Base-by-base conservation (phyloP, 148 eudicot species). In the Bassia scoparia region DNA sequence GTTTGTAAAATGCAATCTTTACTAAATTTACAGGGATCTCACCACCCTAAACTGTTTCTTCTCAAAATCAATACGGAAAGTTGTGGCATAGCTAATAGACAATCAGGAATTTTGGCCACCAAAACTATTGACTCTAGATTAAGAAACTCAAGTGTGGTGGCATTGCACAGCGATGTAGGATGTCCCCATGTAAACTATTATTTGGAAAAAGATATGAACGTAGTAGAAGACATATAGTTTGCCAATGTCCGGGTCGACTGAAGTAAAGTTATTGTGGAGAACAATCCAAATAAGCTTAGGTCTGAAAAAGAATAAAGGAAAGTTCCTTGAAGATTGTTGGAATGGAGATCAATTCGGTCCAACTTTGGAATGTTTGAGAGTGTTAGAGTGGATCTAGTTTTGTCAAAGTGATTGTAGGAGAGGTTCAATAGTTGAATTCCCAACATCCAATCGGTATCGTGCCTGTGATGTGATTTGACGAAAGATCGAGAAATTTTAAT, bases 291-390 rank as follows among this genome's bases (percentile, higher is more conserved):
- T 2, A 12, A 3, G 0, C 0, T 1, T 14, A 43, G 7, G 38
- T 3, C 7, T 37, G 21, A 16, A 21, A 87, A 64, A 7, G 80
- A 70, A 23, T 58, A 20, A n/a, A 84, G 85, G 16, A 88, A 56
- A 41, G 64, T 61, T 17, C 92, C 88, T 31, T 27, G 35, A 50
- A 88, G 75, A 1, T 65, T 35, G 76, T 89, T 89, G 48, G 76
- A 78, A 54, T 81, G 86, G 2, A 89, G 74, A 61, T 89, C 93
- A 50, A 87, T 66, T 27, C 80, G 50, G 2, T 0, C 0, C 14
- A 83, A 67, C 0, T 26, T 0, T 56, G 61, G 26, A 29, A 4
- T 12, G 13, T 26, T 53, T 59, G n/a, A 0, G 15, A 76, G 18
- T 15, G 7, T 2, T 31, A 49, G 69, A 60, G 77, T 29, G 33